Conservation (phyloP, 1,284 basidiomycete genomes). For the Rhodotorula sp. region DNA sequence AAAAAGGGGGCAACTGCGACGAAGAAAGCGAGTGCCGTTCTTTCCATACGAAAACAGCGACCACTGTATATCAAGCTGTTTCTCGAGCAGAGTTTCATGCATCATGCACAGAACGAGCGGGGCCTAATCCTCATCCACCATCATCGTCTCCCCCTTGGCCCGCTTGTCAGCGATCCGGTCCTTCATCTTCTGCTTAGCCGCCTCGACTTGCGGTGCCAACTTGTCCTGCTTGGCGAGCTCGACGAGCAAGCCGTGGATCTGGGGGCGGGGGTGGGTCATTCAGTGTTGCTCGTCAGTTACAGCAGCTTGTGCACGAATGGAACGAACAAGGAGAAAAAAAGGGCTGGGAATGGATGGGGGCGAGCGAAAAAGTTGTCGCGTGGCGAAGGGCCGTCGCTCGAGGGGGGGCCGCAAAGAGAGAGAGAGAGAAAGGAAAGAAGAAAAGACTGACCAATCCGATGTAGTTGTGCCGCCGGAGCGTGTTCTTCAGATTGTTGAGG, state of each 20-base stretch:
- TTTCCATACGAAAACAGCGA: no score
- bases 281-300: not conserved
- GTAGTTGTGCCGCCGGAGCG: constrained; percentile 75
- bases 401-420: no score
- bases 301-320: no score
- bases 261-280: not conserved
- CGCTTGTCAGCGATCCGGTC: constrained; percentile 30
- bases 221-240: constrained; percentile 65
- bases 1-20: not conserved
- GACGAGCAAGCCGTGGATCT: constrained; percentile 62
- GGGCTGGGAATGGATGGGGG: no score
- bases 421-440: no score
- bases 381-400: no score
- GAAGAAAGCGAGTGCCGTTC: no score
- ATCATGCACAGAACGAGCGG: not conserved
- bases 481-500: constrained; percentile 64
- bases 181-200: constrained; percentile 49
- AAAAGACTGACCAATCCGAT: constrained; percentile 61
- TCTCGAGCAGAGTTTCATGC: no score
- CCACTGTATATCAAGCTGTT: no score
- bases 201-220: constrained; percentile 51
- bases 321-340: no score
- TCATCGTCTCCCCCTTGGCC: constrained; percentile 10
- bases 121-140: constrained; percentile 14
- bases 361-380: no score